Percentiles rank a stretch among this genome's conserved stretches.
Evolutionary conservation across 495 filamentous ascomycete species (phyloP).

Genomic region (Penicillium crystallinum): DNA sequence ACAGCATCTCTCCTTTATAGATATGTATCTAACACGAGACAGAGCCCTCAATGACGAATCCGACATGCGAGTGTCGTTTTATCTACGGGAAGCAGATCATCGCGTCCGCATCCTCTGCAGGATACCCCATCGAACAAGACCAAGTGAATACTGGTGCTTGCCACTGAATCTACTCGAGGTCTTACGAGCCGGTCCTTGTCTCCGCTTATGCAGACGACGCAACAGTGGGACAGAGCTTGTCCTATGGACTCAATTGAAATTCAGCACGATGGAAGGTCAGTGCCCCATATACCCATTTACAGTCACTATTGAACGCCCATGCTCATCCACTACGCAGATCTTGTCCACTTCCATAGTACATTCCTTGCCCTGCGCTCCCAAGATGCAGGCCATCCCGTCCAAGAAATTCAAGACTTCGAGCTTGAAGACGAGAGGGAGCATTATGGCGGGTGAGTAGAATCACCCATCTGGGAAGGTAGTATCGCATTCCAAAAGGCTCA

Average conservation of each 20-base stretch:
- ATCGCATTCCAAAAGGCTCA: conserved; percentile 2
- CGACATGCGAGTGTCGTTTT: conserved; percentile 51
- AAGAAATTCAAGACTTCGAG: conserved; percentile 53
- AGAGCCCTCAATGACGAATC: conserved; percentile 38
- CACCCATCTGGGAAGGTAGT: neutral
- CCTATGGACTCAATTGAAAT: conserved; percentile 55
- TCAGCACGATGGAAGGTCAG: conserved; percentile 55
- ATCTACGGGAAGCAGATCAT: conserved; percentile 47
- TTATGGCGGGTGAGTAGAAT: conserved; percentile 59
- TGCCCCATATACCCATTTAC: no score
- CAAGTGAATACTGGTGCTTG: conserved; percentile 43
- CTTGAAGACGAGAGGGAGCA: conserved; percentile 58
- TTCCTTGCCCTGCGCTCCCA: conserved; percentile 71
- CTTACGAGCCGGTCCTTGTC: conserved; percentile 44
- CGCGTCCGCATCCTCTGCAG: conserved; percentile 56
- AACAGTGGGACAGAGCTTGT: conserved; percentile 37
- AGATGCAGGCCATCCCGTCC: conserved; percentile 49
- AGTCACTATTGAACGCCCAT: no score
- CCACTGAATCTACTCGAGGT: conserved; percentile 50
- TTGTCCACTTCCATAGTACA: conserved; percentile 76
- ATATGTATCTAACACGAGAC: conserved; percentile 1
- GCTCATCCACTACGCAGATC: conserved; percentile 31
- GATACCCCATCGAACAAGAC: conserved; percentile 29
- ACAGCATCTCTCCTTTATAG: neutral
- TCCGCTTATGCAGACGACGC: conserved; percentile 51